phyloP scores from a whole-genome alignment of 2,329 filamentous ascomycete genomes.

The Rutstroemia sp. region DNA sequence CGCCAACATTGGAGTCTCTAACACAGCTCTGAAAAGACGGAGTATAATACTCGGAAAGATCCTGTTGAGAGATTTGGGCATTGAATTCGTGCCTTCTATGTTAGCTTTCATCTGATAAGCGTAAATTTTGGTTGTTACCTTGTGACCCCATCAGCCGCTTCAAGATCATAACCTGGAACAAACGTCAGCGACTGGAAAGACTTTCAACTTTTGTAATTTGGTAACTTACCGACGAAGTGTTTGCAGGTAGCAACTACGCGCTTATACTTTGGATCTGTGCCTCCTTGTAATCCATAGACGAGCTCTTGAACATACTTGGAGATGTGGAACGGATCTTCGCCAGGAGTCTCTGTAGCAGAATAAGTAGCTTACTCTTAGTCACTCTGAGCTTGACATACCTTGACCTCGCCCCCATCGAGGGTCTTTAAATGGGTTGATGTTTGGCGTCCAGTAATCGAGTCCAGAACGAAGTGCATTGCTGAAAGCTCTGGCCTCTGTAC shows the following conservation, averaged over 20 bases:
- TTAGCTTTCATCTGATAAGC: no score
- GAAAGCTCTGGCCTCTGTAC: conserved; percentile 58
- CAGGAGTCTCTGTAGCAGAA: conserved; percentile 42
- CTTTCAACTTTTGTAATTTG: no score
- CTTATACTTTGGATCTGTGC: conserved; percentile 32
- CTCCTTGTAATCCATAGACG: conserved; percentile 46
- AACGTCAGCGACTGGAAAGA: no score
- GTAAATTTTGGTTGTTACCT: conserved; percentile 28
- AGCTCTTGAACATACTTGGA: no score
- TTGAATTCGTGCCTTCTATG: conserved; percentile 37
- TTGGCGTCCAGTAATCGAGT: conserved; percentile 57
- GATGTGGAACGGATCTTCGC: conserved; percentile 47
- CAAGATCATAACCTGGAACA: conserved; percentile 42
- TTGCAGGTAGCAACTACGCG: conserved; percentile 50
- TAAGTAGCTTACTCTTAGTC: no score
- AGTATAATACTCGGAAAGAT: conserved; percentile 61
- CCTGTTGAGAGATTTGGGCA: conserved; percentile 49
- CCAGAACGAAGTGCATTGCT: conserved; percentile 50
- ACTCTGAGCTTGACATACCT: no score
- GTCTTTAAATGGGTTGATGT: conserved; percentile 59
- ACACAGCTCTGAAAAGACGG: conserved; percentile 58
- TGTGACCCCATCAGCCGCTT: conserved; percentile 37
- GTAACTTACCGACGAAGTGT: conserved; percentile 36
- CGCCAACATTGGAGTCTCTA: conserved; percentile 47
- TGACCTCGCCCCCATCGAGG: conserved; percentile 55